Conservation (phyloP, 2,329 filamentous ascomycete species). For the Stromatinia cepivora region DNA sequence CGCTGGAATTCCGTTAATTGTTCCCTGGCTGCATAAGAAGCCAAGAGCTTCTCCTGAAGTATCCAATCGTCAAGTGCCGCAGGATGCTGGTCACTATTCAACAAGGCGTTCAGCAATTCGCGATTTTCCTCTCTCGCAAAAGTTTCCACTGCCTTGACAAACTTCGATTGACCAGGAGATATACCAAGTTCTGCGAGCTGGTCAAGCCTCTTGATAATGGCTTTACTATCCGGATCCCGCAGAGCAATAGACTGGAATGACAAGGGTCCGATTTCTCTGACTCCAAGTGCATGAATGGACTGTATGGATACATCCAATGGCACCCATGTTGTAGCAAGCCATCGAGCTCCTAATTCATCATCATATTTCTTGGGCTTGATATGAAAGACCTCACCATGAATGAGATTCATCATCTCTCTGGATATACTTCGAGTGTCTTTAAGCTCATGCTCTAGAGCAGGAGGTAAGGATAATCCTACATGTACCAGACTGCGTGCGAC, state of each 20-base stretch:
- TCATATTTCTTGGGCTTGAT: constrained; percentile 52
- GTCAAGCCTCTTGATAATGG: constrained; percentile 59
- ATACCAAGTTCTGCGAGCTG: constrained; percentile 65
- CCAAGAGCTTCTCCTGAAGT: constrained; percentile 56
- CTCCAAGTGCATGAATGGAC: constrained; percentile 67
- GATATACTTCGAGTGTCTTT: constrained; percentile 31
- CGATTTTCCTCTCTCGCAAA: constrained; percentile 59
- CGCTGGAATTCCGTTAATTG: constrained; percentile 55
- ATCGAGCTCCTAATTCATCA: constrained; percentile 72
- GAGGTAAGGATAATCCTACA: constrained; percentile 34
- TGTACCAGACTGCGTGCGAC: constrained; percentile 35
- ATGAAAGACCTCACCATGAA: constrained; percentile 37
- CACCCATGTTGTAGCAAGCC: constrained; percentile 77
- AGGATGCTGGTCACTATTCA: constrained; percentile 62
- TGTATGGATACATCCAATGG: constrained; percentile 71
- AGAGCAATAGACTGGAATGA: constrained; percentile 76
- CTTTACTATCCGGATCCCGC: constrained; percentile 57
- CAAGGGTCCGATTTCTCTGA: constrained; percentile 70
- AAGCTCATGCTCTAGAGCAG: constrained; percentile 23
- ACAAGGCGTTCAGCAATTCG: constrained; percentile 34
- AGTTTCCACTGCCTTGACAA: constrained; percentile 63
- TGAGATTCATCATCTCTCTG: constrained; percentile 40
- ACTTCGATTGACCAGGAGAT: constrained; percentile 60
- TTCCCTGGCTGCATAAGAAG: constrained; percentile 50
- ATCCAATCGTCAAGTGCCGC: constrained; percentile 58